Evolutionary conservation across 202 grass and related monocot genomes (phyloP).

Genomic region (Sporobolus alterniflorus): DNA sequence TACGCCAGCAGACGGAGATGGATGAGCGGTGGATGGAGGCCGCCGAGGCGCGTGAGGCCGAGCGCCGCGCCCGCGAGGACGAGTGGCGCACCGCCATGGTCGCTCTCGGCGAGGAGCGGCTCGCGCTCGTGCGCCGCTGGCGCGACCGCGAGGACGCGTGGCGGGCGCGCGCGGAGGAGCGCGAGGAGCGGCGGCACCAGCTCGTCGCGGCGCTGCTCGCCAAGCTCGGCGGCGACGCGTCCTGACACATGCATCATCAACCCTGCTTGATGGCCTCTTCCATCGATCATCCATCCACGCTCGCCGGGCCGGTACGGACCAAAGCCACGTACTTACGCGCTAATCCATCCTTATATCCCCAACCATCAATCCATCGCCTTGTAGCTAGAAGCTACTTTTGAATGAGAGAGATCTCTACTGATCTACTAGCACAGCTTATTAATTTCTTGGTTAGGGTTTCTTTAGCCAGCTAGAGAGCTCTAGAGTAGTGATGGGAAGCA

Average conservation of each 20-base stretch:
- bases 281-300: not conserved
- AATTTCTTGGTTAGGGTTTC: slow-evolving; percentile 48
- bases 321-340: no score
- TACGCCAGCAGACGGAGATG: slow-evolving; percentile 82
- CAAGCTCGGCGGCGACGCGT: slow-evolving; percentile 60
- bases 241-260: not conserved
- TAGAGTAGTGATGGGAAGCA: no score
- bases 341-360: no score
- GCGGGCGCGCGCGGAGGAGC: slow-evolving; percentile 70
- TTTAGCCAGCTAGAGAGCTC: not conserved
- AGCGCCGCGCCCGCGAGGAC: slow-evolving; percentile 72
- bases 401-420: not conserved
- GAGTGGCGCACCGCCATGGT: slow-evolving; percentile 84
- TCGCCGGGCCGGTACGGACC: slow-evolving; percentile 44
- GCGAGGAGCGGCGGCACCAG: slow-evolving; percentile 71
- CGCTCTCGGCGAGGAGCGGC: slow-evolving; percentile 70
- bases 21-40: slow-evolving; percentile 81
- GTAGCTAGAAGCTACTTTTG: not conserved
- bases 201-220: slow-evolving; percentile 66
- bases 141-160: slow-evolving; percentile 80
- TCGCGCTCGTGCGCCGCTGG: slow-evolving; percentile 72
- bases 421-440: not conserved
- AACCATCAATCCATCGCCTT: no score
- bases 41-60: slow-evolving; percentile 74
- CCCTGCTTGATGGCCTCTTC: no score